phyloP scores from a whole-genome alignment of 176 grass and related monocot species.

The Eleusine coracana region DNA sequence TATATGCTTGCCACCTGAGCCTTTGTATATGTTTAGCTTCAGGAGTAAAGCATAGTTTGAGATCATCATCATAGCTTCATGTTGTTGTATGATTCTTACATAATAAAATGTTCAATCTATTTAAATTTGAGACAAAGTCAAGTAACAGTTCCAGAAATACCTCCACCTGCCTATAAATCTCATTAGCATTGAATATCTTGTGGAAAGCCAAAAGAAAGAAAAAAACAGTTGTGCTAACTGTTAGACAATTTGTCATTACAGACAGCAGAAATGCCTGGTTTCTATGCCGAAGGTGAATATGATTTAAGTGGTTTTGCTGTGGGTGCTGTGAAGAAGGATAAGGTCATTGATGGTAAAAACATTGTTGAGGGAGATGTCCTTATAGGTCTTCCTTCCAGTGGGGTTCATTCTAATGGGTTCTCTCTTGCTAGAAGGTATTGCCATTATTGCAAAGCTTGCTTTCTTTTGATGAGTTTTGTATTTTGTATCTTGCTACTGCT shows the following conservation, averaged over 20 bases:
- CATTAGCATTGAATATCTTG: conserved; percentile 2
- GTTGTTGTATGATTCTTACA: neutral
- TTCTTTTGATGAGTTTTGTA: neutral
- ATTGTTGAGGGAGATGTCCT: conserved; percentile 82
- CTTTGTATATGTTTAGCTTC: neutral
- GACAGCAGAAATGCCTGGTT: conserved; percentile 99
- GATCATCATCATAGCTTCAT: neutral
- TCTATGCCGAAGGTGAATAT: conserved; percentile 87
- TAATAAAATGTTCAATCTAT: neutral
- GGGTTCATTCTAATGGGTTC: conserved; percentile 97
- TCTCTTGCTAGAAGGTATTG: conserved; percentile 90
- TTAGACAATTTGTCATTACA: conserved; percentile 28
- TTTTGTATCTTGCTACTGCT: conserved; percentile 11
- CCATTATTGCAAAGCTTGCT: neutral
- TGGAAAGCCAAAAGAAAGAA: neutral
- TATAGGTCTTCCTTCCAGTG: conserved; percentile 96
- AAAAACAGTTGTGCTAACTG: neutral
- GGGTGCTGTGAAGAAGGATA: conserved; percentile 79
- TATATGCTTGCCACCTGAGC: neutral
- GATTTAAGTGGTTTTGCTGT: conserved; percentile 96
- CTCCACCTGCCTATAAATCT: neutral
- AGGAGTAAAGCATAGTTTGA: neutral
- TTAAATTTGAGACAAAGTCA: neutral
- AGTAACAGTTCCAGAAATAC: neutral
- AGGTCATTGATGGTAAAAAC: conserved; percentile 87